Percentiles rank a stretch among this genome's conserved stretches.
These are phyloP conservation scores for Beauveria rudraprayagi DNA, from an alignment of 2,329 filamentous ascomycete species.

Conservation along the genomic window DNA sequence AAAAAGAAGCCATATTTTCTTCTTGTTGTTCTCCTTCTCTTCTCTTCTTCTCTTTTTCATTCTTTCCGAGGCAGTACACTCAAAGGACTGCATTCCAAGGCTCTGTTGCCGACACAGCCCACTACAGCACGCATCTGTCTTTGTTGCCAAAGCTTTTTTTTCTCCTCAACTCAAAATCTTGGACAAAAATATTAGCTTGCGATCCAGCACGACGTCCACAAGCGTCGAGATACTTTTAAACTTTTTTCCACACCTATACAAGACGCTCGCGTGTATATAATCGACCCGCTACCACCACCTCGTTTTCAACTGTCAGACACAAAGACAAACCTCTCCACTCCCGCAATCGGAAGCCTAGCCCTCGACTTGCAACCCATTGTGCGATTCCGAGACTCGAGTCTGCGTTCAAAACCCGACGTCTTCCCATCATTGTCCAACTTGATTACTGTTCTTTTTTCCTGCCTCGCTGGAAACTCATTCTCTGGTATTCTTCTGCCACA, in stretches of 20 bases:
- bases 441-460: background rate
- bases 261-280: conserved; percentile 5
- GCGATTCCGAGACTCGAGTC: background rate
- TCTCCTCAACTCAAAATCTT: background rate
- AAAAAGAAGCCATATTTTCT: background rate
- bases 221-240: background rate
- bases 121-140: background rate
- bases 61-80: background rate
- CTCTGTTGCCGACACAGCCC: background rate
- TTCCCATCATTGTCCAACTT: background rate
- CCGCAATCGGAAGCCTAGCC: conserved; percentile 10
- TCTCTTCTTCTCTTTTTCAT: background rate
- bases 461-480: background rate
- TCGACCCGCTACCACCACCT: background rate
- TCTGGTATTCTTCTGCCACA: background rate
- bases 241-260: background rate
- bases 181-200: background rate
- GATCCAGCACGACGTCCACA: background rate
- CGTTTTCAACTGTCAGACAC: conserved; percentile 9
- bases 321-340: background rate
- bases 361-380: background rate
- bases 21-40: background rate
- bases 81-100: background rate
- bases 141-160: background rate
- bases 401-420: background rate